These are phyloP conservation scores for Elongisporangium prolatum DNA, from an alignment of 352 stramenopile species.

Conservation along the genomic window DNA sequence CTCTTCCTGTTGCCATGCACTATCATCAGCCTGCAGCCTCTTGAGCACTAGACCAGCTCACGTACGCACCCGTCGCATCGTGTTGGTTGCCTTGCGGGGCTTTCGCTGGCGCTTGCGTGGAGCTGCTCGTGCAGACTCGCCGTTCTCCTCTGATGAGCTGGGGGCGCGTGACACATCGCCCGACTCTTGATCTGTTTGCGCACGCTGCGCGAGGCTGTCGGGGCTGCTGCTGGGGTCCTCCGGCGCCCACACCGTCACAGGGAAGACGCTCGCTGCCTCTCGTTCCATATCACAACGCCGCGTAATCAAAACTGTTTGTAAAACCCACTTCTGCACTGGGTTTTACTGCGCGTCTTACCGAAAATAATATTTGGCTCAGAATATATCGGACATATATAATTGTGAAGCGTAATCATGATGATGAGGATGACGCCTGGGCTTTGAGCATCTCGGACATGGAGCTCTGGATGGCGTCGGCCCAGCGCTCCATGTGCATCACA, in stretches of 20 bases:
- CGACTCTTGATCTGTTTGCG: not conserved
- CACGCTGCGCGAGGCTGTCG: not conserved
- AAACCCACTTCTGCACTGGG: not conserved
- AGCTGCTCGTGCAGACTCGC: not conserved
- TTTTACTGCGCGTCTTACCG: not conserved
- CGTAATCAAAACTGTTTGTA: slow-evolving; percentile 1
- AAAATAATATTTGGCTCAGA: not conserved
- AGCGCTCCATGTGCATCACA: slow-evolving; percentile 27
- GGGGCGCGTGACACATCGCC: no score
- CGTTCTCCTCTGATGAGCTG: no score
- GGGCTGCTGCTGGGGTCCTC: not conserved
- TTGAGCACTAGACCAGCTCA: no score
- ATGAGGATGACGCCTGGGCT: not conserved
- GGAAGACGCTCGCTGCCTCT: no score
- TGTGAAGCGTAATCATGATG: slow-evolving; percentile 7
- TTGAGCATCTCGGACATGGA: not conserved
- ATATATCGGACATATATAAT: not conserved
- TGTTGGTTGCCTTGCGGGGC: slow-evolving; percentile 20
- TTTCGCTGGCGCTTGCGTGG: no score
- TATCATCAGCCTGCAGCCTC: slow-evolving; percentile 18
- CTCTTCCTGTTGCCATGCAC: slow-evolving; percentile 10
- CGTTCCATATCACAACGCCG: not conserved
- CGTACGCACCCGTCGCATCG: slow-evolving; percentile 23
- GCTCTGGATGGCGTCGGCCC: slow-evolving; percentile 26
- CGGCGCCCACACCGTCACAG: no score